Percentiles rank a stretch among this genome's conserved stretches.
These are phyloP conservation scores for Vigna angularis DNA, from an alignment of 306 rosid genomes.

Conservation along the genomic window DNA sequence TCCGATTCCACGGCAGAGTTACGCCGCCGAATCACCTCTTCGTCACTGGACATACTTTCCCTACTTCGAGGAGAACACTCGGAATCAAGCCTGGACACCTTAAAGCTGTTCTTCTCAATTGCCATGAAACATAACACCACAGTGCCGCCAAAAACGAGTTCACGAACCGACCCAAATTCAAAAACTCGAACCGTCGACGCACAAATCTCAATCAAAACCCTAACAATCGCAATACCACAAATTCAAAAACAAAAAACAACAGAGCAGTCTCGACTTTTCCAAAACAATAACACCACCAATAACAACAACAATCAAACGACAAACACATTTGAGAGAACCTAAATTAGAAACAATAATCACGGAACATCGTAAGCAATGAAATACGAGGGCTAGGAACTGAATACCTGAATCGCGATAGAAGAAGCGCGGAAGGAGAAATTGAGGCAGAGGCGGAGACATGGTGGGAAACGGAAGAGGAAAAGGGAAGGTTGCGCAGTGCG, in stretches of 20 bases:
- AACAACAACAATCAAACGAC: slow-evolving; percentile 20
- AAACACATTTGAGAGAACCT: not conserved
- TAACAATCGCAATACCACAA: slow-evolving; percentile 38
- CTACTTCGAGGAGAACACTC: slow-evolving; percentile 82
- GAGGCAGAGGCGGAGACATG: slow-evolving; percentile 1
- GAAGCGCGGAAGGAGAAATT: slow-evolving; percentile 41
- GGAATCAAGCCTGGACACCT: slow-evolving; percentile 84
- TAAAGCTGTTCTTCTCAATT: slow-evolving; percentile 94
- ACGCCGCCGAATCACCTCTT: slow-evolving; percentile 79
- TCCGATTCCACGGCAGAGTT: slow-evolving; percentile 80
- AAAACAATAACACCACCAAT: slow-evolving; percentile 6
- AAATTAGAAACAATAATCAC: not conserved
- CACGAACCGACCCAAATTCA: slow-evolving; percentile 38
- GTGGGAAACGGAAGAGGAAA: not conserved
- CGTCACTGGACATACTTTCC: slow-evolving; percentile 91
- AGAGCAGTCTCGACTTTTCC: slow-evolving; percentile 13
- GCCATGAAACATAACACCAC: slow-evolving; percentile 80
- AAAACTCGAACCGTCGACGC: slow-evolving; percentile 45
- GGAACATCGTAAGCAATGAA: not conserved
- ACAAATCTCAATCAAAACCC: slow-evolving; percentile 60
- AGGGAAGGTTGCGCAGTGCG: slow-evolving; percentile 26
- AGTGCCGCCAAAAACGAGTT: slow-evolving; percentile 48
- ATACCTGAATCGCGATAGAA: slow-evolving; percentile 59
- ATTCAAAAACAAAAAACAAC: slow-evolving; percentile 24
- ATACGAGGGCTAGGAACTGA: not conserved